Evolutionary conservation across 768 basidiomycete species (phyloP), one percentile per base, ranked within the genome.

Genomic region (Auriscalpium orientale): DNA sequence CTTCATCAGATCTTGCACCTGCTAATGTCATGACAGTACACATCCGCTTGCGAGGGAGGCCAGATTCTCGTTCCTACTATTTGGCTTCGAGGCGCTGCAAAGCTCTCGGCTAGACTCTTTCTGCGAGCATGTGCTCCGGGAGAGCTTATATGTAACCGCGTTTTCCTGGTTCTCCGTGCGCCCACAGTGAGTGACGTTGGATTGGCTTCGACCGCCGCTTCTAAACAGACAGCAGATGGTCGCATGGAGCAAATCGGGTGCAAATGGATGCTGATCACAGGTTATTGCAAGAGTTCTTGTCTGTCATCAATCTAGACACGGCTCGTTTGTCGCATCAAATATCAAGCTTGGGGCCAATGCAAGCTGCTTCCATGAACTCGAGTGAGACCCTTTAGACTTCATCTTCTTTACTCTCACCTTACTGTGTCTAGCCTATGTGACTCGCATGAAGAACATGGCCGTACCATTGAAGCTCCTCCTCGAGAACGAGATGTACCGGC

Each of bases 121-220:
- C 58, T 87, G 90, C 54, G 95, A 98, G 69, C 78, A 84, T 62
- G 65, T 77, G 20, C 71, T 93, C 35, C 81, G 97, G 44, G 82
- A 90, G 61, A 76, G 75, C 50, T 72, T 99, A 7, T 99, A 93
- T 68, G 70, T 72, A 6, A 80, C 85, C 2, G 93, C 92, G 2
- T 91, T 91, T 62, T 80, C 85, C 4, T 98, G 95, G 97, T 99
- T 98, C 71, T 74, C 87, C n/a, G 81, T 87, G 49, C 80, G 88
- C n/a, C 88, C 94, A 9, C 92, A 93, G 95, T 97, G 69, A 70
- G 91, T 64, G 9, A 13, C 37, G 15, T 34, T 37, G 46, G 38
- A 4, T 35, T 40, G 51, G 28, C 7, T 28, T 28, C 28, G 28
- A 35, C 22, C 15, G 3, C 28, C 7, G n/a, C 49, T 34, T 46